phyloP scores from a whole-genome alignment of 768 basidiomycete species.

The Calocera cornea region DNA sequence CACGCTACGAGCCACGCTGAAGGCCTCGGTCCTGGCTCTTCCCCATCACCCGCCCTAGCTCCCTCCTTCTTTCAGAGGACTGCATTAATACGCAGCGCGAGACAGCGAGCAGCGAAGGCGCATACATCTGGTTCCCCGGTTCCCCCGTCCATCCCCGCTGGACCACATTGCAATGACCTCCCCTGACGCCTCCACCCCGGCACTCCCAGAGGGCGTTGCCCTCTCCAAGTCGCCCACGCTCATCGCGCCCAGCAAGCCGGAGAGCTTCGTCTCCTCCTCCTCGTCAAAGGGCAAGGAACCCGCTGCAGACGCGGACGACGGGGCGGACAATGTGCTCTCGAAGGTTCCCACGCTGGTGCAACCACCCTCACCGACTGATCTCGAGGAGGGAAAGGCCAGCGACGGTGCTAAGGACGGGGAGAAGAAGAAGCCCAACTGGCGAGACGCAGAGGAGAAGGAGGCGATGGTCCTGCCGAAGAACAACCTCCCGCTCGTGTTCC shows the following conservation, averaged over 20 bases:
- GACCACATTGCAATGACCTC: background rate
- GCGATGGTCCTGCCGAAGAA: background rate
- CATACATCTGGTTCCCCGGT: background rate
- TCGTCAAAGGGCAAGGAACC: background rate
- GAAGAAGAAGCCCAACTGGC: conserved; percentile 1
- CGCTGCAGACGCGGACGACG: background rate
- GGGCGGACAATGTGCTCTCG: background rate
- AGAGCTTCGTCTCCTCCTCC: background rate
- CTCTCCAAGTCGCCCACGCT: conserved; percentile 3
- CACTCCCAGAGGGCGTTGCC: background rate
- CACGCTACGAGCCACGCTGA: too few species aligned
- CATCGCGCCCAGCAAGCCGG: background rate
- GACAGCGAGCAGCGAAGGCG: background rate
- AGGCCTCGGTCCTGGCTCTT: background rate
- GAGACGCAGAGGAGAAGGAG: conserved; percentile 1
- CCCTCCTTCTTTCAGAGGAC: background rate
- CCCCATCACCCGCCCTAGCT: background rate
- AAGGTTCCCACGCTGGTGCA: background rate
- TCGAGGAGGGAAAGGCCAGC: background rate
- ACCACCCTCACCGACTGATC: background rate
- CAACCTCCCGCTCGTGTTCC: background rate
- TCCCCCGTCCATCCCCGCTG: background rate
- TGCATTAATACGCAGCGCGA: background rate
- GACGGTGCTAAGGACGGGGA: background rate
- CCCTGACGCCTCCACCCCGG: background rate